Percentiles rank a stretch among this genome's conserved stretches.
phyloP scores from a whole-genome alignment of 176 grass and related monocot genomes.

The Poa annua region DNA sequence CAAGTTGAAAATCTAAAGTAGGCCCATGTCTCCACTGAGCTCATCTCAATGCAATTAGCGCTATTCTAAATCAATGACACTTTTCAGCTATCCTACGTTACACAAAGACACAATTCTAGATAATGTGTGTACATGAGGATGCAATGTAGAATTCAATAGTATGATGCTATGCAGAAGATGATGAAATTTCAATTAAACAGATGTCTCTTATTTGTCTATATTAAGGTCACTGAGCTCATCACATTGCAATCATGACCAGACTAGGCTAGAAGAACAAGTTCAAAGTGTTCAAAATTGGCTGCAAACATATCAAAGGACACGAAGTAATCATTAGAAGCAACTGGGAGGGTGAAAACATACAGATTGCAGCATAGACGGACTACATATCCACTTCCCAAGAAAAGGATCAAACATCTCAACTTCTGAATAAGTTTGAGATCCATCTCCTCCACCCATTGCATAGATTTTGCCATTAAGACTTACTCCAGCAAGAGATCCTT shows the following conservation, averaged over 20 bases:
- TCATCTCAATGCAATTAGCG: neutral
- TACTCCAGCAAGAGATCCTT: slow-evolving; percentile 76
- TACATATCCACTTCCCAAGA: slow-evolving; percentile 79
- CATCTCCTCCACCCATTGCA: slow-evolving; percentile 91
- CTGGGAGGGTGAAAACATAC: slow-evolving; percentile 46
- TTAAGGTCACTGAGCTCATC: slow-evolving; percentile 20
- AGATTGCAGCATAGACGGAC: slow-evolving; percentile 55
- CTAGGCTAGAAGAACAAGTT: slow-evolving; percentile 19
- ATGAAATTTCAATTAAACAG: slow-evolving; percentile 9
- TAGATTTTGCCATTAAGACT: slow-evolving; percentile 76
- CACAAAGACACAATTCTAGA: slow-evolving; percentile 13
- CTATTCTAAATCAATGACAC: neutral
- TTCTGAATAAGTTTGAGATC: slow-evolving; percentile 61
- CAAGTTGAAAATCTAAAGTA: slow-evolving; percentile 7
- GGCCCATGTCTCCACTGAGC: slow-evolving; percentile 3
- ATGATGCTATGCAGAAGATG: slow-evolving; percentile 14
- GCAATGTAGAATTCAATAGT: slow-evolving; percentile 21
- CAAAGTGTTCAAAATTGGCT: slow-evolving; percentile 12
- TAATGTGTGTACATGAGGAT: neutral
- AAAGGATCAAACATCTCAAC: slow-evolving; percentile 92
- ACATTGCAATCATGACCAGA: slow-evolving; percentile 13
- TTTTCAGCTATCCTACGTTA: slow-evolving; percentile 3
- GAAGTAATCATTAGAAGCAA: slow-evolving; percentile 23
- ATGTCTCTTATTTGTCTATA: slow-evolving; percentile 10
- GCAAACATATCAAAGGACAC: slow-evolving; percentile 29